A percentile compares a stretch with the other conserved stretches of the same genome.
Conservation (phyloP, 2,329 filamentous ascomycete species). For the Chaetomium sp. region DNA sequence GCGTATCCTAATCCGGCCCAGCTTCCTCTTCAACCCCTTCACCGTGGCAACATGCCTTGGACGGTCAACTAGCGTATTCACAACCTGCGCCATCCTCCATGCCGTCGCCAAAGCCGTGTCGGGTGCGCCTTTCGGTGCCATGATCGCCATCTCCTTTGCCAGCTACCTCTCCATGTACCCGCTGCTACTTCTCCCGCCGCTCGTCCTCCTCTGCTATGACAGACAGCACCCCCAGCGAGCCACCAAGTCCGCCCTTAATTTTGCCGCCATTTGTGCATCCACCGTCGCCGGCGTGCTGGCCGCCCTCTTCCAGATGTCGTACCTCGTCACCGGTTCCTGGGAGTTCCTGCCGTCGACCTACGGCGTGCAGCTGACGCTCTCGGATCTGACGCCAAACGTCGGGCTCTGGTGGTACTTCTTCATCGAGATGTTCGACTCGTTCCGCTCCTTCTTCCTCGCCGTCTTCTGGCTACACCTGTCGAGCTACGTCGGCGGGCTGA, state of each 20-base stretch:
- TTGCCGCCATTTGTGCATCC: constrained; percentile 56
- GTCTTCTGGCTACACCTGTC: constrained; percentile 97
- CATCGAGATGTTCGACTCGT: constrained; percentile 98
- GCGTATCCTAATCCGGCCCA: constrained; percentile 40
- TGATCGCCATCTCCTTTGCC: constrained; percentile 83
- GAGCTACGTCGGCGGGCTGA: constrained; percentile 84
- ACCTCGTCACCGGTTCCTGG: constrained; percentile 76
- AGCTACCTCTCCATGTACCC: constrained; percentile 93
- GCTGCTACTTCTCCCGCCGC: constrained; percentile 78
- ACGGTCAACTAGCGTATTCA: constrained; percentile 85
- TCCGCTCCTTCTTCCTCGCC: constrained; percentile 93
- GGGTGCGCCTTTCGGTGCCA: constrained; percentile 72
- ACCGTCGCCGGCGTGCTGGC: constrained; percentile 59
- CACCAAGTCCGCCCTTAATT: constrained; percentile 47
- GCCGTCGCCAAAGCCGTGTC: constrained; percentile 78
- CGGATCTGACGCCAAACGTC: constrained; percentile 91
- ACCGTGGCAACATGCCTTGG: constrained; percentile 89
- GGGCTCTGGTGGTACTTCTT: constrained; percentile 99
- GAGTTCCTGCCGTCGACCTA: constrained; percentile 88
- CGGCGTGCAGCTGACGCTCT: constrained; percentile 85
- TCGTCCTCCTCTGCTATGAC: constrained; percentile 80
- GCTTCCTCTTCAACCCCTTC: constrained; percentile 93
- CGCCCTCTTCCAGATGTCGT: constrained; percentile 70
- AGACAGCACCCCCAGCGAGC: constrained; percentile 48
- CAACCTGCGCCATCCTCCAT: constrained; percentile 82